These are phyloP conservation scores for Naegleria fowleri DNA, from an alignment of 208 protist genomes.

Conservation along the genomic window DNA sequence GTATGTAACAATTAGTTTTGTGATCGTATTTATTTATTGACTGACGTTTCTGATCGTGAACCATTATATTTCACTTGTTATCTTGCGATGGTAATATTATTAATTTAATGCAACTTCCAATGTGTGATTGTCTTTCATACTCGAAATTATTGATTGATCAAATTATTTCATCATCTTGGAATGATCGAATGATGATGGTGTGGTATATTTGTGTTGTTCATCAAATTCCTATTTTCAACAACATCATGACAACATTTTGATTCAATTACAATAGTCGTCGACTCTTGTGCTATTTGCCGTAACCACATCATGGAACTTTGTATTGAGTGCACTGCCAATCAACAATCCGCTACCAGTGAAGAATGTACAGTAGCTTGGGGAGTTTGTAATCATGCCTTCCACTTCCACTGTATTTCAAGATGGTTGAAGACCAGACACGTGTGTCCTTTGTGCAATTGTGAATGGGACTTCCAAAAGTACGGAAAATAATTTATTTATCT, in stretches of 20 bases:
- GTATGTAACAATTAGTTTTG: neutral
- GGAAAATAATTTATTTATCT: conserved; percentile 58
- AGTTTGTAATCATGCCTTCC: conserved; percentile 96
- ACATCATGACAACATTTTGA: neutral
- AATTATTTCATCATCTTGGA: neutral
- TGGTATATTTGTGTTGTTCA: neutral
- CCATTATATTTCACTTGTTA: too few relatives aligned
- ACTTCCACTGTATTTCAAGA: conserved; percentile 96
- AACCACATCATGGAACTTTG: conserved; percentile 98
- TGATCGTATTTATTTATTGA: neutral
- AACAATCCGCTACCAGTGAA: conserved; percentile 69
- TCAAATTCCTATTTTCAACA: neutral
- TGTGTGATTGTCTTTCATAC: too few relatives aligned
- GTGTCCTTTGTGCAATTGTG: conserved; percentile 92
- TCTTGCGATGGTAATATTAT: too few relatives aligned
- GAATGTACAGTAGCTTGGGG: conserved; percentile 97
- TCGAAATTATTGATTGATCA: too few relatives aligned
- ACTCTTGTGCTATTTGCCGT: conserved; percentile 96
- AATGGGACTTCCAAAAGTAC: conserved; percentile 95
- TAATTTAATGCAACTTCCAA: too few relatives aligned
- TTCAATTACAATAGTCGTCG: conserved; percentile 74
- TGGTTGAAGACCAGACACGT: conserved; percentile 97
- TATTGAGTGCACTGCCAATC: conserved; percentile 95
- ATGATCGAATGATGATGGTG: neutral
- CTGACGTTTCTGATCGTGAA: too few relatives aligned